Evolutionary conservation across 2,329 filamentous ascomycete species (phyloP), one percentile per base, ranked within the genome.

Genomic region (Trichophyton simii): DNA sequence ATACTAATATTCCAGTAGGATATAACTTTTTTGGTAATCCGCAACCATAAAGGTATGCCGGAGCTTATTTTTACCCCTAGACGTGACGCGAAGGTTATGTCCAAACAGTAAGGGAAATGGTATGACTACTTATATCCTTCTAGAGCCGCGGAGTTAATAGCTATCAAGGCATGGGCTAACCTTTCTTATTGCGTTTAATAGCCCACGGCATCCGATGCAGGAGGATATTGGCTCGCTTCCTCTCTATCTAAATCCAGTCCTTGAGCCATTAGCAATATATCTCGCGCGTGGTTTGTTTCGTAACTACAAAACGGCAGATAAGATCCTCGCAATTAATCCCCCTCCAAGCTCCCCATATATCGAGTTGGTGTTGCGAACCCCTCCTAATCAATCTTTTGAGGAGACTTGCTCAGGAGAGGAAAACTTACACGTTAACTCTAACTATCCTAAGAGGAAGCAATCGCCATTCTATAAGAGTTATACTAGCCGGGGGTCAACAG

Each of bases 301-400:
- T 34, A 7, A 63, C 41, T 63, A 50, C 44, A 61, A 60, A 28
- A 63, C 58, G 8, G 58, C 36, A 36, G 42, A 63, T 59, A 44
- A 63, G 22, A 60, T 63, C 4, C 42, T 63, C 34, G 50, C 41
- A 20, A 48, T 61, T 60, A 54, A 63, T 46, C 58, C 61, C 2
- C 34, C 42, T 5, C 31, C 60, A 7, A 57, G n/a, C 20, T 50
- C 60, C 20, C 22, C 54, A n/a, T 62, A 7, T 7, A 46, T 60
- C 46, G 41, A 62, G 48, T 4, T 62, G 11, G 61, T 41, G 36
- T 52, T 62, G 13, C 18, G 6, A 18, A 13, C 20, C 11, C 20
- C 50, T 28, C 31, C 22, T 28, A 34, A 9, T 28, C 20, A 3
- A 54, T 3, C 31, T 2, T 54, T 3, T 34, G 18, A 25, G 9